Conservation (phyloP, 2,329 filamentous ascomycete species). For the Domatiomyces globalis region DNA sequence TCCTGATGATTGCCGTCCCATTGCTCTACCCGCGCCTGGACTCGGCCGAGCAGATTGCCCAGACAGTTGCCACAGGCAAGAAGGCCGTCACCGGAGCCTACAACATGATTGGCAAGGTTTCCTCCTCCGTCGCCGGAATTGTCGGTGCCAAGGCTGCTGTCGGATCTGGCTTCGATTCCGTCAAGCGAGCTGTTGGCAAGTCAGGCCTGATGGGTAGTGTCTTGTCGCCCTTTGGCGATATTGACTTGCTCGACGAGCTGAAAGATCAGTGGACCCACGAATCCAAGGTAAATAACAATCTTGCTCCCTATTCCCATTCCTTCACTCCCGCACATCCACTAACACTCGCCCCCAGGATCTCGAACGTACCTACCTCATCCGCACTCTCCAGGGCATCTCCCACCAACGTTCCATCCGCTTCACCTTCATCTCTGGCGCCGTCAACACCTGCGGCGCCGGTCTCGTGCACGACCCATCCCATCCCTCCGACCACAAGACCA, state of each 20-base stretch:
- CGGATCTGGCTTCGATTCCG: constrained; percentile 78
- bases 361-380: constrained; percentile 88
- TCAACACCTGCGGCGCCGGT: constrained; percentile 82
- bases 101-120: constrained; percentile 89
- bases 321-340: background rate
- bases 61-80: constrained; percentile 87
- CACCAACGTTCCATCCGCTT: constrained; percentile 92
- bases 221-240: constrained; percentile 87
- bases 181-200: constrained; percentile 95
- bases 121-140: constrained; percentile 85
- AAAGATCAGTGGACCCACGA: constrained; percentile 98
- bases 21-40: constrained; percentile 83
- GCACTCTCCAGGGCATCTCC: constrained; percentile 85
- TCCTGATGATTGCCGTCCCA: constrained; percentile 90
- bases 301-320: constrained; percentile 6
- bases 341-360: constrained; percentile 47
- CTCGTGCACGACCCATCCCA: constrained; percentile 86
- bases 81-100: constrained; percentile 93
- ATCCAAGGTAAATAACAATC: constrained; percentile 48
- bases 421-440: constrained; percentile 85
- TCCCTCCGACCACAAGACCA: constrained; percentile 90
- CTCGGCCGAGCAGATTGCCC: constrained; percentile 76
- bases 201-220: constrained; percentile 90
- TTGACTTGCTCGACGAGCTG: constrained; percentile 85
- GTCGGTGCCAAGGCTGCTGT: constrained; percentile 91